Evolutionary conservation across 257 asterid species (phyloP), one percentile per base, ranked within the genome.

Genomic region (Asclepias syriaca): DNA sequence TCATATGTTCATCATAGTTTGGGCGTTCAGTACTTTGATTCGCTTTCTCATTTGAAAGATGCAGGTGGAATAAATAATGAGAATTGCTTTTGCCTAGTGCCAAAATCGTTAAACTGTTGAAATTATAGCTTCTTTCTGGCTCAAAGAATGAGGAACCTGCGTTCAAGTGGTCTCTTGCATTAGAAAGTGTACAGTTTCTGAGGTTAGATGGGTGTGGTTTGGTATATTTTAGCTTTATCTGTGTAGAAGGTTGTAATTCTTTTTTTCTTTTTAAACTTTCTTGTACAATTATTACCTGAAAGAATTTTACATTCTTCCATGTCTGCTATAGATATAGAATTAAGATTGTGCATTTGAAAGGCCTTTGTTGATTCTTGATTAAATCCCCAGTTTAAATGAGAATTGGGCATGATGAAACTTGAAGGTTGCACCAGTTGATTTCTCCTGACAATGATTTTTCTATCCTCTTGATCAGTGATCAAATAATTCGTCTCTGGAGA

Each of bases 1-100:
- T n/a, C 34, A 29, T 65, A 22, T 50, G 21, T 46, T 72, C 24
- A 1, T 21, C 59, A 68, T 8, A 0, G 18, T 27, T 68, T 8
- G 32, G 45, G 4, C 6, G 39, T 72, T 69, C 59, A 39, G 13
- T 45, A 43, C 18, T 46, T 43, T 67, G 43, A 65, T 68, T 48
- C 9, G 16, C 46, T 74, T 58, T 45, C 66, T 29, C 32, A 65
- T 59, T 68, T 48, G 24, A 53, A 43, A 43, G 9, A 53, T 80
- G 78, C 87, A 87, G 96, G 84, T 68, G 43, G 79, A 34, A 24
- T 81, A 75, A 70, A 65, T 14, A 73, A 43, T 48, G 65, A 19
- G 71, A 73, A 54, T 77, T 75, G 4, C 70, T 43, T 72, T 21
- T 50, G 68, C 61, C 81, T 59, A 81, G 68, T 71, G 76, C 63